Conservation (phyloP, 2,329 filamentous ascomycete species). For the Xylariaceae sp. region DNA sequence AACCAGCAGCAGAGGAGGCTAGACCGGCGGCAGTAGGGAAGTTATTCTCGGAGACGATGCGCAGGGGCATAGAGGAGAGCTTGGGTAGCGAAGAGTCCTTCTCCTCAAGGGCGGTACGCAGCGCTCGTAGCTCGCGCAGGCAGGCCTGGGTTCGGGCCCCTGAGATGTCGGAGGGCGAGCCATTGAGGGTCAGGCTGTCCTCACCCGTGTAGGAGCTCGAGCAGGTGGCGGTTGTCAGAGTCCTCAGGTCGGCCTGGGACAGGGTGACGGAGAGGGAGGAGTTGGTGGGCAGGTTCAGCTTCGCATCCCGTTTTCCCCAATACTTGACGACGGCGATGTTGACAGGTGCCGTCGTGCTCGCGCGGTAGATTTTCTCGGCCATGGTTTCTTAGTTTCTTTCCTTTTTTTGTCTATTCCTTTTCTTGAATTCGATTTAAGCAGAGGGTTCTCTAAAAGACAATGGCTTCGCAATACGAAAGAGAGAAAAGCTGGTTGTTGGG, state of each 20-base stretch:
- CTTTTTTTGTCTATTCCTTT: background rate
- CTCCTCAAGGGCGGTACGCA: slow-evolving; percentile 78
- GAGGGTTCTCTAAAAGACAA: background rate
- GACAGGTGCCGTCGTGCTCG: slow-evolving; percentile 94
- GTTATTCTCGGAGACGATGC: slow-evolving; percentile 96
- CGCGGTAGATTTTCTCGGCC: slow-evolving; percentile 77
- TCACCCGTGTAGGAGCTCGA: slow-evolving; percentile 70
- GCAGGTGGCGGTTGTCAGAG: slow-evolving; percentile 94
- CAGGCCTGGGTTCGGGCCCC: slow-evolving; percentile 94
- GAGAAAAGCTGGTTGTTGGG: background rate
- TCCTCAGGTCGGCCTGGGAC: slow-evolving; percentile 90
- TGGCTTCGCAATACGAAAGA: background rate
- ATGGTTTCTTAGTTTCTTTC: slow-evolving; percentile 38
- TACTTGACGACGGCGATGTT: slow-evolving; percentile 99
- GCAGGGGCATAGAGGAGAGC: slow-evolving; percentile 77
- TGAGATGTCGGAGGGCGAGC: slow-evolving; percentile 80
- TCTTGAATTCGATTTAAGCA: background rate
- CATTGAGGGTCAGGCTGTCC: slow-evolving; percentile 84
- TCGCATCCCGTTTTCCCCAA: slow-evolving; percentile 96
- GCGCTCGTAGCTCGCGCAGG: slow-evolving; percentile 81
- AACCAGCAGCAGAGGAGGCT: slow-evolving; percentile 73
- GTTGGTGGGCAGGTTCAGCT: slow-evolving; percentile 96
- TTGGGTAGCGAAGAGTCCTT: slow-evolving; percentile 78
- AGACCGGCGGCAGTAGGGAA: slow-evolving; percentile 97
- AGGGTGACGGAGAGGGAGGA: slow-evolving; percentile 97